Base-by-base conservation (phyloP, 805 yeast genomes). In the Wickerhamiella azymoides region DNA sequence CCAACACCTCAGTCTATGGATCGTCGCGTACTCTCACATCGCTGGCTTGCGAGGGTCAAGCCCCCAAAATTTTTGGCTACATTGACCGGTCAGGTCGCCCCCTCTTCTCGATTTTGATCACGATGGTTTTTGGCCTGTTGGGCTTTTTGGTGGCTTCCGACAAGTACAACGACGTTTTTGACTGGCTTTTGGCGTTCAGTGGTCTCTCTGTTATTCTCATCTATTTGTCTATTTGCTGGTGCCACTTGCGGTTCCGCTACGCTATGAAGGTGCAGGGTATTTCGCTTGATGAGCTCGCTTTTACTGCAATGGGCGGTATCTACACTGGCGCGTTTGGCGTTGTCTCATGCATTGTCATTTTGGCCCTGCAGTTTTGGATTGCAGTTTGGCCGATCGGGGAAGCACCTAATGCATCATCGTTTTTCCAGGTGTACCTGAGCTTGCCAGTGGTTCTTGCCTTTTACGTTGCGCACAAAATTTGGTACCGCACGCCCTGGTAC, bases 81-180 rank as follows among this genome's bases (percentile, higher is more conserved):
- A 72, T 80, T 46, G 86, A 81, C 57, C 72, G 78, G 53, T 65
- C 62, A 24, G 89, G 89, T 46, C 70, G 88, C 59, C 88, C 92
- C 7, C 57, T 79, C 41, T 74, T 71, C 39, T 85, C 81, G 16
- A 74, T 79, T 53, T 50, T 54, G 0, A 49, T 67, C 19, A 61
- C 71, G 10, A 54, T 63, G 36, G 28, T 56, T 14, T 64, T 74
- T 54, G 80, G 78, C 18, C 58, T 72, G 26, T 58, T 75, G 32
- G 71, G 76, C 36, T 75, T 73, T 56, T 61, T 78, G 40, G 75
- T 79, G 21, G 80, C 49, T 63, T 82, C 57, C 37, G 61, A 68
- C 9, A 64, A 71, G 48, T 67, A 76, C 42, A 42, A 44, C 8
- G 53, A 47, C 3, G 79, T 80, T 24, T 83, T 82, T 64, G 67